phyloP scores from a whole-genome alignment of 2,329 filamentous ascomycete species.

The Colletotrichum trifolii region DNA sequence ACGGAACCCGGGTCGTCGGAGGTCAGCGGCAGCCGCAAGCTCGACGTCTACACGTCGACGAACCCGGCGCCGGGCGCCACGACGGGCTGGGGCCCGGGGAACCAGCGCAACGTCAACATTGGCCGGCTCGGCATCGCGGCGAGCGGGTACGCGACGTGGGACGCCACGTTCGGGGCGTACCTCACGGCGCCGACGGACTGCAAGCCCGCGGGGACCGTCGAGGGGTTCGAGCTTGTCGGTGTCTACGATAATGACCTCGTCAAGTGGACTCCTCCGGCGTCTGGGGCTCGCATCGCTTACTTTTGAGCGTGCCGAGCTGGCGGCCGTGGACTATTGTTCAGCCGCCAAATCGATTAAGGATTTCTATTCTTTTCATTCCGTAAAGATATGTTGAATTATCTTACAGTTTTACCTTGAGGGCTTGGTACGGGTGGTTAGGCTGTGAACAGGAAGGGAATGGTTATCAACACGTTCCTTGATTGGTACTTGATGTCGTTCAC shows the following conservation, averaged over 20 bases:
- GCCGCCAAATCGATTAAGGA: no score
- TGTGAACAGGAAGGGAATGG: no score
- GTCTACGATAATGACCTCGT: slow-evolving; percentile 35
- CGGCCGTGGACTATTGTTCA: no score
- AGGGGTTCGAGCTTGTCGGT: slow-evolving; percentile 36
- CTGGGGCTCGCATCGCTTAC: no score
- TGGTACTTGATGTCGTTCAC: no score
- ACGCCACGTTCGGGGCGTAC: slow-evolving; percentile 31
- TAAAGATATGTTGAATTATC: no score
- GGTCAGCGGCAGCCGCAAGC: slow-evolving; percentile 39
- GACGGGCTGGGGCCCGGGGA: slow-evolving; percentile 40
- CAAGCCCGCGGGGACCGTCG: slow-evolving; percentile 31
- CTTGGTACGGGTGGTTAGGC: no score
- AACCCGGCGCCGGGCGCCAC: slow-evolving; percentile 39
- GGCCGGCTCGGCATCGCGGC: slow-evolving; percentile 27
- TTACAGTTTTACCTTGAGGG: no score
- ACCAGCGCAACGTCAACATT: slow-evolving; percentile 41
- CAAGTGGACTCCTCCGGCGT: slow-evolving; percentile 10
- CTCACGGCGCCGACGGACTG: slow-evolving; percentile 32
- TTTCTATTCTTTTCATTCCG: no score
- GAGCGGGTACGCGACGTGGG: slow-evolving; percentile 30
- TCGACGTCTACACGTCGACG: slow-evolving; percentile 43
- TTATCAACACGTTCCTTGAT: no score
- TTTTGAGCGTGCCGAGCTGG: no score
- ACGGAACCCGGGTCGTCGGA: slow-evolving; percentile 36